A percentile compares a stretch with the other conserved stretches of the same genome.
Conservation (phyloP, 2,329 filamentous ascomycete genomes). For the Arthrobotrys iridis region DNA sequence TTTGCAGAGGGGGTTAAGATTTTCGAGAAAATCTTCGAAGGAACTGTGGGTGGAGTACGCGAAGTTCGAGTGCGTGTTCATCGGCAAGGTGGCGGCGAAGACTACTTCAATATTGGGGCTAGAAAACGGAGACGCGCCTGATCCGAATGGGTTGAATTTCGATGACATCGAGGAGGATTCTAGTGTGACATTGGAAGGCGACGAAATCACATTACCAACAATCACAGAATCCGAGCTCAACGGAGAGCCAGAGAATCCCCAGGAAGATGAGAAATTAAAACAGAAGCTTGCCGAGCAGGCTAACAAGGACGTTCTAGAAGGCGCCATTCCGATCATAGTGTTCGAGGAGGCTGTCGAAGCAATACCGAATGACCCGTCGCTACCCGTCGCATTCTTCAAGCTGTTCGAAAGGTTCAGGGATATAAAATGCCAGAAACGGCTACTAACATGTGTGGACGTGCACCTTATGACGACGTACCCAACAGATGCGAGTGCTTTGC, state of each 20-base stretch:
- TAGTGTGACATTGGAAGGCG: conserved; percentile 62
- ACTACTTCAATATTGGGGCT: conserved; percentile 24
- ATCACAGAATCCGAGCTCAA: conserved; percentile 73
- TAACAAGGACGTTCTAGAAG: conserved; percentile 82
- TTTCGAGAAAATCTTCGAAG: conserved; percentile 76
- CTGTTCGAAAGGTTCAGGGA: conserved; percentile 77
- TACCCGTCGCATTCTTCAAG: conserved; percentile 81
- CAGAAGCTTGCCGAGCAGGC: conserved; percentile 71
- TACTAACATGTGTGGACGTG: conserved; percentile 78
- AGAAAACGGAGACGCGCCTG: conserved; percentile 72
- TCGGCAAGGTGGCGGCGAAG: conserved; percentile 75
- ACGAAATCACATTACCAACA: conserved; percentile 65
- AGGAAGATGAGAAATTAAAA: conserved; percentile 62
- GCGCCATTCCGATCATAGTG: conserved; percentile 92
- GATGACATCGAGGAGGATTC: conserved; percentile 61
- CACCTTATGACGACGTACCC: conserved; percentile 71
- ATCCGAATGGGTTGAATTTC: conserved; percentile 67
- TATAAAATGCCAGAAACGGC: conserved; percentile 71
- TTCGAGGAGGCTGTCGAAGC: conserved; percentile 87
- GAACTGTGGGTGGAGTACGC: conserved; percentile 89
- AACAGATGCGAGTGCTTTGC: conserved; percentile 71
- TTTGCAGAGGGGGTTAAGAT: conserved; percentile 88
- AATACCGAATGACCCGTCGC: conserved; percentile 72
- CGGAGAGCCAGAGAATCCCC: conserved; percentile 60
- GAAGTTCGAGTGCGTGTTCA: conserved; percentile 89